Conservation (phyloP, 495 filamentous ascomycete species). For the Oidiodendron maius region DNA sequence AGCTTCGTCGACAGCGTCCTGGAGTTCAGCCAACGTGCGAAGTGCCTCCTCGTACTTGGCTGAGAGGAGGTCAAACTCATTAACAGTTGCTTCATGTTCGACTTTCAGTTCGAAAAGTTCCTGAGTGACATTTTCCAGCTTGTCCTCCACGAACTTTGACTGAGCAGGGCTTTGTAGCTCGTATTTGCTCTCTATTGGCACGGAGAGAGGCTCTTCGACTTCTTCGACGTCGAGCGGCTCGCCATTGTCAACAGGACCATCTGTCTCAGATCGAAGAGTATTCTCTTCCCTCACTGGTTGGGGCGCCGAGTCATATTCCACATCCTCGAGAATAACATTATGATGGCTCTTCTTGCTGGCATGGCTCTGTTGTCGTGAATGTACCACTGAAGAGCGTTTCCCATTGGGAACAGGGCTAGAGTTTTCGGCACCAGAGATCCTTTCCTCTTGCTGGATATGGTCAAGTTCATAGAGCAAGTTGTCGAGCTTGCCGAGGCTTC, state of each 20-base stretch:
- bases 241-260: conserved; percentile 22
- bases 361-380: conserved; percentile 44
- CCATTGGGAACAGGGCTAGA: conserved; percentile 30
- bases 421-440: conserved; percentile 31
- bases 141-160: conserved; percentile 81
- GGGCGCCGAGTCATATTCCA: conserved; percentile 12
- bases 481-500: conserved; percentile 91
- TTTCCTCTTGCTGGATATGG: conserved; percentile 61
- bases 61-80: conserved; percentile 75
- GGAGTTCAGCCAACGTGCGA: conserved; percentile 71
- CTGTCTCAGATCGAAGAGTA: conserved; percentile 13
- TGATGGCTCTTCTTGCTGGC: conserved; percentile 44
- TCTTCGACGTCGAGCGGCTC: conserved; percentile 20
- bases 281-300: conserved; percentile 1
- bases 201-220: conserved; percentile 11
- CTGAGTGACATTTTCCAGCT: conserved; percentile 85
- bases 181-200: conserved; percentile 7
- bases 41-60: conserved; percentile 89
- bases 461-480: conserved; percentile 88
- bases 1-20: conserved; percentile 80
- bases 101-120: conserved; percentile 87
- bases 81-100: conserved; percentile 80
- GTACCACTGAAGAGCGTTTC: conserved; percentile 24
- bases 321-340: conserved; percentile 45
- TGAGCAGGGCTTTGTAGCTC: conserved; percentile 54